These are phyloP conservation scores for Monosporozyma yasuniensis DNA, from an alignment of 805 yeast genomes.

Conservation along the genomic window DNA sequence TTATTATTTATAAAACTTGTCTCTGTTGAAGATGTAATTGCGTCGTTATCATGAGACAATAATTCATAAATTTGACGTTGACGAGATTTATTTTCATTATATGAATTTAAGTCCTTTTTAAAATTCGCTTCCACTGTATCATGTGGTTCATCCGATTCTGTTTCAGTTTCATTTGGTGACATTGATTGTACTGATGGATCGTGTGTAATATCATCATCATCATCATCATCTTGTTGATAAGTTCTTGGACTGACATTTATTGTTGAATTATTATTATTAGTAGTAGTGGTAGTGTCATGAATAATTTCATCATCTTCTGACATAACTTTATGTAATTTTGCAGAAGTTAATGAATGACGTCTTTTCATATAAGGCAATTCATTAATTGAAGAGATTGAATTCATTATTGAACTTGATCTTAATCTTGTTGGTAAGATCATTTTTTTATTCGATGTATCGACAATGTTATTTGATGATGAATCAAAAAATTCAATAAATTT, in stretches of 20 bases:
- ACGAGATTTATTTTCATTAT: slow-evolving; percentile 1
- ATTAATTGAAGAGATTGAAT: not conserved
- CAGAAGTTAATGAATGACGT: not conserved
- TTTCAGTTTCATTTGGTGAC: not conserved
- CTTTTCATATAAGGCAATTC: not conserved
- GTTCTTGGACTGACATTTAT: not conserved
- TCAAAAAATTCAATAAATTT: slow-evolving; percentile 30
- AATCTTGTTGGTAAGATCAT: not conserved
- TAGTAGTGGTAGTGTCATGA: too few species aligned
- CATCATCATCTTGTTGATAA: not conserved
- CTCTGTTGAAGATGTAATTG: not conserved
- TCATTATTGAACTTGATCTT: not conserved
- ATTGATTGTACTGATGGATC: too few species aligned
- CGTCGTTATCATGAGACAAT: not conserved
- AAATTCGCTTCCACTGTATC: not conserved
- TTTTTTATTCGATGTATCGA: not conserved
- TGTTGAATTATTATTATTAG: too few species aligned
- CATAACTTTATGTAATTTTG: not conserved
- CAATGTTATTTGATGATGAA: not conserved
- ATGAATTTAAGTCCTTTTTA: not conserved
- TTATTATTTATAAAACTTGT: not conserved
- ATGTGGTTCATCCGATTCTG: not conserved
- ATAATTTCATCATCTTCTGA: not conserved
- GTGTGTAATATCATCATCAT: not conserved
- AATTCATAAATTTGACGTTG: not conserved